Base-by-base conservation (phyloP, 306 rosid species). In the Pyrus pyrifolia region DNA sequence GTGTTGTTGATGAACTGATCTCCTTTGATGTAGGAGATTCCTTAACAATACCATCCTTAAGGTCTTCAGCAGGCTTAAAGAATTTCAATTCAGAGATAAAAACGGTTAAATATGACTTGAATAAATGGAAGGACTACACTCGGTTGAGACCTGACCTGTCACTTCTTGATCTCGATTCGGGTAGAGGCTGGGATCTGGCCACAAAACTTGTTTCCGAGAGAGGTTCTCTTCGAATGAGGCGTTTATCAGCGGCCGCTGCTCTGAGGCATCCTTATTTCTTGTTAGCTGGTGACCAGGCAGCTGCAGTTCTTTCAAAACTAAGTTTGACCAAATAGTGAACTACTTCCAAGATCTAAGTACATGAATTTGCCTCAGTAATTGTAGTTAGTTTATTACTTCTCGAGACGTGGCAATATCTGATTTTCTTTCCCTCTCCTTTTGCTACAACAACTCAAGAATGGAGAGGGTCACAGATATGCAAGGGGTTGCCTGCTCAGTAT, bases 131-230 rank as follows among this genome's bases (percentile, higher is more conserved):
- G 81, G 96, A 88, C 49, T 59, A 64, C 35, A 91, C 93, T 11
- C 89, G 93, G 72, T 67, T 64, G 38, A 85, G 89, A 78, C 89
- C 97, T 0, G 86, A 89, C 84, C 81, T 96, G 30, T 75, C 88
- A 74, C 85, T 89, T 84, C 96, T 93, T 67, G 93, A 91, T 82
- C 81, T 85, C 15, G 97, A 93, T 76, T 88, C 93, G 8, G 93
- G 98, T 79, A 80, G 94, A 83, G 98, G 98, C 30, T 93, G 97
- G 98, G 96, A 93, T 86, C 78, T 91, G 14, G 98, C 88, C 23
- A 80, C 96, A 35, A 93, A 89, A 82, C 97, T 93, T 53, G 79
- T 91, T 71, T 85, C 92, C 19, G 88, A 91, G 85, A 89, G 98
- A 86, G 89, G 96, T 55, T 80, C 76, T 45, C 81, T 87, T 14